Evolutionary conservation across 495 filamentous ascomycete genomes (phyloP), one percentile per base, ranked within the genome.

Genomic region (Zalerion maritima): DNA sequence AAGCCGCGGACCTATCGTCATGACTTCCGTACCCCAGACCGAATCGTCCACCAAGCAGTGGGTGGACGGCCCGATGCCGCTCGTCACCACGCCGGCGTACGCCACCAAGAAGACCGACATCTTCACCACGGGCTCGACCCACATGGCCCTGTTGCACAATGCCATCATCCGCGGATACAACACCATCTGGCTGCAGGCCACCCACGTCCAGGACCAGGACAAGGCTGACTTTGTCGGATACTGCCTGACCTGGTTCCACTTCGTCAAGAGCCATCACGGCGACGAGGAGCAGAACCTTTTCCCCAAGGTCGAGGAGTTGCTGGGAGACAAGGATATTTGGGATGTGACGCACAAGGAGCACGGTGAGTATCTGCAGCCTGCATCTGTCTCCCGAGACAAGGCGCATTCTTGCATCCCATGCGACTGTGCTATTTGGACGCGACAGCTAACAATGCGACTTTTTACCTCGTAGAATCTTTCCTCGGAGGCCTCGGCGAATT

Each of bases 131-230:
- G 60, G 60, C 17, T 65, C 69, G 4, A 67, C 67, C 9, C 64
- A 72, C 39, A 74, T 74, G 69, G 61, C 64, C 2, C 44, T 70
- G 28, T 50, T 71, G 32, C 62, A 74, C 50, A 74, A 74, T 47
- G 54, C 58, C 20, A 67, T 71, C 36, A 47, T 74, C 22, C 67
- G 69, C 21, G 67, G 65, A 34, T 67, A 60, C 46, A 74, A 74
- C 47, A 65, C 63, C 31, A 66, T 74, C 41, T 69, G 60, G 47
- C 62, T 58, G 11, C 63, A 68, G 29, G 63, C 63, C 8, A 48
- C 50, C 7, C 43, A 51, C 40, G 38, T 64, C 18, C 29, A 41
- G 14, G 51, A 60, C 16, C 34, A 40, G 25, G 62, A 65, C 43
- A 51, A 51, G 34, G 34, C 47, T 19, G 57, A 67, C 36, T 69